Base-by-base conservation (phyloP, 768 basidiomycete genomes). In the Suillus americanus region DNA sequence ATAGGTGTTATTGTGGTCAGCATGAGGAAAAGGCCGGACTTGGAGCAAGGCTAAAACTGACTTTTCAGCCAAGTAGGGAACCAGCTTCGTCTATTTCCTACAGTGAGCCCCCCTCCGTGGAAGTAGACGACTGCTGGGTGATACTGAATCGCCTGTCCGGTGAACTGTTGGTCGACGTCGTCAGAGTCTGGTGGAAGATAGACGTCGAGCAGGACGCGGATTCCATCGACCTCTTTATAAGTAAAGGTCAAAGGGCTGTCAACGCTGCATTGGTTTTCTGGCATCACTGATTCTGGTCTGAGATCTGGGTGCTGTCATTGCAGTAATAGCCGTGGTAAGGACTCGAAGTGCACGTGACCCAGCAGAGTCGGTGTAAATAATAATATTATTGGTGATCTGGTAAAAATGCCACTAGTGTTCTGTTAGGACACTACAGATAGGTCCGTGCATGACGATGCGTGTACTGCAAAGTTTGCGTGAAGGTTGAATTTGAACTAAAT, bases 11-110 rank as follows among this genome's bases (percentile, higher is more conserved):
- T 25, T 61, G 33, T 25, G 9, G 4, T 28, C 18, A 16, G 54
- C 48, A 50, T 41, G 18, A 61, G 55, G 28, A 35, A 60, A 62
- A 18, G 25, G 16, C 57, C 30, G 30, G 18, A 13, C 33, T n/a
- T 30, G 51, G 12, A 61, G 37, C n/a, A 62, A 9, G 35, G 6
- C n/a, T 13, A n/a, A 23, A 35, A 68, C 79, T 61, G 35, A 89
- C 89, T 79, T 56, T 81, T 73, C 30, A 90, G 74, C 89, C 89
- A 91, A n/a, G 61, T 65, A 2, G 89, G 89, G 71, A 89, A 85
- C 87, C 87, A 90, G 69, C 83, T 85, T 38, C 70, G 72, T 61
- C 83, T 78, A 66, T 85, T 83, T 1, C 89, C 89, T 18, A 84
- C 86, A 0, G 85, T 82, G 38, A 90, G 73, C 9, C 87, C 88